Percentiles rank a stretch among this genome's conserved stretches.
phyloP scores from a whole-genome alignment of 257 asterid species.

The Echites panduratus region DNA sequence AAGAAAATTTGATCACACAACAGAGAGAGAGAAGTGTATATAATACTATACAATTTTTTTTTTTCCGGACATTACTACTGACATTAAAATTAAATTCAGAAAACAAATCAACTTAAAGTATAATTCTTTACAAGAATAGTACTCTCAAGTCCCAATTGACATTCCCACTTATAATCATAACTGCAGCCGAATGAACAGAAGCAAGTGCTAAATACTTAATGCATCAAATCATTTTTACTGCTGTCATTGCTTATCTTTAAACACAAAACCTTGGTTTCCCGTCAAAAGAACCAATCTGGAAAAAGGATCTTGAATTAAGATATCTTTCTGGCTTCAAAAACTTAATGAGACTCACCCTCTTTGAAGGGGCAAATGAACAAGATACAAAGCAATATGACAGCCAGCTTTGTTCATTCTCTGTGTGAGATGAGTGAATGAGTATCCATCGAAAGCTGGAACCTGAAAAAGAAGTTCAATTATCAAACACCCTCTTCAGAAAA shows the following conservation, averaged over 20 bases:
- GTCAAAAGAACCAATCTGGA: conserved; percentile 12
- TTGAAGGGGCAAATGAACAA: conserved; percentile 77
- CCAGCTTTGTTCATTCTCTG: conserved; percentile 96
- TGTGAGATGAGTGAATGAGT: conserved; percentile 96
- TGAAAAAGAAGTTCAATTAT: conserved; percentile 22
- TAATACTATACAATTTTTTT: background rate
- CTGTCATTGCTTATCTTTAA: conserved; percentile 90
- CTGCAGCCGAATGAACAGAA: conserved; percentile 31
- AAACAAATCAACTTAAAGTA: conserved; percentile 60
- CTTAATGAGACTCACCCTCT: conserved; percentile 63
- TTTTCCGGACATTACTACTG: background rate
- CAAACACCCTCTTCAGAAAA: too few relatives aligned
- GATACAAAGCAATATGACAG: conserved; percentile 88
- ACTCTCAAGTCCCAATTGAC: conserved; percentile 95
- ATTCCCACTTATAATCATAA: conserved; percentile 96
- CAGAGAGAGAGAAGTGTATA: background rate
- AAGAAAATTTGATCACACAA: background rate
- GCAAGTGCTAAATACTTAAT: conserved; percentile 1
- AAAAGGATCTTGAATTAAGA: conserved; percentile 10
- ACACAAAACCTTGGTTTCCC: conserved; percentile 13
- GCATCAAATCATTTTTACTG: conserved; percentile 30
- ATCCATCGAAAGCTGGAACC: conserved; percentile 99
- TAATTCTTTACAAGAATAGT: conserved; percentile 91
- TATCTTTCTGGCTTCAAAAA: conserved; percentile 12
- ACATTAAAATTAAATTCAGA: background rate